Evolutionary conservation across 768 basidiomycete genomes (phyloP).

Genomic region (Pleurotus ostreatus): DNA sequence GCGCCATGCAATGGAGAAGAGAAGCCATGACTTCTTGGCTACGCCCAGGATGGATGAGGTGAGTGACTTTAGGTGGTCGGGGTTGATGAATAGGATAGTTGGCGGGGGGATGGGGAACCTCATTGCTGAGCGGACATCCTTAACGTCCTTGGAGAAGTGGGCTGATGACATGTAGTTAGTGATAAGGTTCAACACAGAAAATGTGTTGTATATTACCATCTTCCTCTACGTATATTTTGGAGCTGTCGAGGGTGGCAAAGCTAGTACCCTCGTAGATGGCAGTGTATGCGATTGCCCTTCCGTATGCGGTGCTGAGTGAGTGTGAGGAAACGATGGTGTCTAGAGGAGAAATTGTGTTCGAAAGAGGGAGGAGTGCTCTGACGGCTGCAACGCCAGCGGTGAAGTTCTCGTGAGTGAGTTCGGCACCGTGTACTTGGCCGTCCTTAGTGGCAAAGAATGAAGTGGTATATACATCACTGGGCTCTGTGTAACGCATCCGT

Average conservation of each 20-base stretch:
- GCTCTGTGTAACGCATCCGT: constrained; percentile 32
- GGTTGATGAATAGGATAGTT: constrained; percentile 72
- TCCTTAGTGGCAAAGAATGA: constrained; percentile 54
- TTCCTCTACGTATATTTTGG: constrained; percentile 43
- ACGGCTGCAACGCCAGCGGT: constrained; percentile 86
- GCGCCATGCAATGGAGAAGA: constrained; percentile 65
- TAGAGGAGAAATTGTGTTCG: constrained; percentile 59
- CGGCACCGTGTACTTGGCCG: constrained; percentile 55
- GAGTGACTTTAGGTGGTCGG: constrained; percentile 56
- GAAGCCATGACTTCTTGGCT: constrained; percentile 48
- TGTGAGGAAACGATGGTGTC: constrained; percentile 80
- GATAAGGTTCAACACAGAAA: not conserved
- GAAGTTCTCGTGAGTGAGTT: constrained; percentile 79
- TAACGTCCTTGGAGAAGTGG: constrained; percentile 26
- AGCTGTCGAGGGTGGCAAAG: constrained; percentile 62
- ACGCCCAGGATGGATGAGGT: constrained; percentile 47
- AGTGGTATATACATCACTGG: constrained; percentile 63
- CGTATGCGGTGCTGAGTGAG: constrained; percentile 70
- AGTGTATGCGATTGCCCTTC: constrained; percentile 75
- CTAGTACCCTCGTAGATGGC: constrained; percentile 73
- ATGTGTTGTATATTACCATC: constrained; percentile 29
- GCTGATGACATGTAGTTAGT: constrained; percentile 11
- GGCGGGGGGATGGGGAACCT: constrained; percentile 65
- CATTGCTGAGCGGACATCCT: constrained; percentile 44
- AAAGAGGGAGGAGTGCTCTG: constrained; percentile 70